Base-by-base conservation (phyloP, 805 yeast species). In the Sugiyamaella valdiviana region DNA sequence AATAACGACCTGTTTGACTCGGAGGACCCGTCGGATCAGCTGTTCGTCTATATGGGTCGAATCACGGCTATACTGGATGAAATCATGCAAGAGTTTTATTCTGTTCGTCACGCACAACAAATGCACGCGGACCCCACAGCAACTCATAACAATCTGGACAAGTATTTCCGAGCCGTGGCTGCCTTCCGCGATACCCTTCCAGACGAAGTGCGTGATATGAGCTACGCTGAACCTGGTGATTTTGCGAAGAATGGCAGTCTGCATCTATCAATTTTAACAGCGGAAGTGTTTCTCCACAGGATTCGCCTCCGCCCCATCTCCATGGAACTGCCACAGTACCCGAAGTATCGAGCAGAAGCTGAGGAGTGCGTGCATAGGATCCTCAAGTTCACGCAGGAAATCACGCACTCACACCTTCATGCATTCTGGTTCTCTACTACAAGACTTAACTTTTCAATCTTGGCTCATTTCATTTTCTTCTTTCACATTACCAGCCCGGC, bases 401-500 rank as follows among this genome's bases (percentile, higher is more conserved):
- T 65, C 48, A 57, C 65, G 12, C 68, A 65, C 41, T 49, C 64
- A 9, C 68, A 65, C 45, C 42, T 63, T 35, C 63, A 62, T 52
- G 67, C 68, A 2, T 65, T 63, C 49, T 65, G 69, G 69, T 58
- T 63, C 17, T 53, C 65, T 4, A 51, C 61, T 14, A 53, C 65
- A 36, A 52, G 64, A 19, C 58, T 63, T 17, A 54, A 55, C 47
- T 58, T 65, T 35, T 61, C 67, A 1, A 57, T 59, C 16, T 39
- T 65, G 6, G 66, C 66, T 1, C 67, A 64, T 37, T 64, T 64
- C 46, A 61, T 65, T n/a, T 58, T 63, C 37, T 58, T 54, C 49
- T 60, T 56, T 42, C 64, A 61, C 45, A 60, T 64, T n/a, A 66
- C 65, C 21, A 56, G 63, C 40, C 54, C 63, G 2, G 50, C 55